Evolutionary conservation across 108 stramenopile genomes (phyloP), one percentile per base, ranked within the genome.

Genomic region (Skeletonema potamos): DNA sequence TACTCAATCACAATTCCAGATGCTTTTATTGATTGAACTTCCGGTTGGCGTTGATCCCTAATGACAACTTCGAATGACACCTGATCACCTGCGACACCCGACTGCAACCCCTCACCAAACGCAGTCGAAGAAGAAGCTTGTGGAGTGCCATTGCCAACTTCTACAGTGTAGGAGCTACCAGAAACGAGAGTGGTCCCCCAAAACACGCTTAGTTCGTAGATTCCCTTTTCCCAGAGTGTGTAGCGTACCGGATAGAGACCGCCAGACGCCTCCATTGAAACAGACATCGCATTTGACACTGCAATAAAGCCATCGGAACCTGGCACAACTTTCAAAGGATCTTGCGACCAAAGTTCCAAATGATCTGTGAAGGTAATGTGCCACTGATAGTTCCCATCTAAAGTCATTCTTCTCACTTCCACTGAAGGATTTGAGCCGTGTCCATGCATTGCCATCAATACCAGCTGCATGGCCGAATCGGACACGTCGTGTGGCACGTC

Each of bases 201-300:
- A 41, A 76, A 64, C 11, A 86, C 64, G 20, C 37, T 66, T 26
- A 95, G 58, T n/a, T 82, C 73, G 64, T 88, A 90, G 41, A 59
- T 65, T 20, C 93, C 93, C 18, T 30, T 85, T 37, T 87, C 57
- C 82, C 85, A 86, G 1, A 88, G 59, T 17, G 79, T 86, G 70
- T 87, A 95, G 48, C 58, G 48, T 26, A 91, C 71, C 4, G 93
- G 93, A 68, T 95, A 92, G 15, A 73, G 5, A 2, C 92, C 92
- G 54, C 74, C 36, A 0, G 58, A 61, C 6, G 83, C 33, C 12
- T 39, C 46, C 51, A 76, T 82, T 54, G 41, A 24, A n/a, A 82
- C 62, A 9, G 33, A 13, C 15, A 79, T 51, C 3, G 27, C 26
- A 55, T 69, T 43, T 6, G 71, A 59, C 5, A 73, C 70, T 20